These are phyloP conservation scores for Rhodotorula toruloides DNA, from an alignment of 768 basidiomycete genomes.

Conservation along the genomic window DNA sequence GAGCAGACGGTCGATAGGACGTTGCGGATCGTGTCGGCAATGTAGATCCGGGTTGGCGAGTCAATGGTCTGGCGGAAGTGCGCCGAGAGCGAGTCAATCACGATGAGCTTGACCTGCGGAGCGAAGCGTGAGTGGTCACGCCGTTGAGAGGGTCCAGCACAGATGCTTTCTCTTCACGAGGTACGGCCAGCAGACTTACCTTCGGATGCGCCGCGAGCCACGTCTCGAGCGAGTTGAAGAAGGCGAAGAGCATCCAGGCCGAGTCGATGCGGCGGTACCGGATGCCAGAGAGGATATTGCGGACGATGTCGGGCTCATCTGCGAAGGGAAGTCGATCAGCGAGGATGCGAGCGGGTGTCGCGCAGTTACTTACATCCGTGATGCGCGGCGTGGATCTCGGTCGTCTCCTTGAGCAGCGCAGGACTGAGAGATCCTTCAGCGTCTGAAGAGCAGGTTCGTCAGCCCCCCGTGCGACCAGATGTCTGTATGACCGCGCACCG, in stretches of 20 bases:
- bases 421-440: constrained; percentile 18
- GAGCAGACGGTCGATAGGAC: constrained; percentile 5
- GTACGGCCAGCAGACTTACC: neutral
- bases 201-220: constrained; percentile 12
- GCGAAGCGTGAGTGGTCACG: neutral
- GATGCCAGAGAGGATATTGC: neutral
- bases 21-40: constrained; percentile 14
- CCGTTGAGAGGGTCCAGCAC: no score
- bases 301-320: neutral
- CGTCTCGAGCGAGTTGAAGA: constrained; percentile 11
- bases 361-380: constrained; percentile 10
- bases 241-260: constrained; percentile 20
- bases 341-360: accelerated
- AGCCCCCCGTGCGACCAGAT: no score
- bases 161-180: neutral
- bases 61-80: constrained; percentile 25
- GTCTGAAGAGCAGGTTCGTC: neutral
- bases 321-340: neutral
- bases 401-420: constrained; percentile 9
- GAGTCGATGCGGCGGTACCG: constrained; percentile 29
- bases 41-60: neutral
- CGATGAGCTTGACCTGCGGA: constrained; percentile 23
- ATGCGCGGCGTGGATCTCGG: neutral
- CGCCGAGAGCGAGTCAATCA: constrained; percentile 23
- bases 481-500: no score